These are phyloP conservation scores for Eucalyptus coolabah DNA, from an alignment of 345 rosid species.

Conservation along the genomic window DNA sequence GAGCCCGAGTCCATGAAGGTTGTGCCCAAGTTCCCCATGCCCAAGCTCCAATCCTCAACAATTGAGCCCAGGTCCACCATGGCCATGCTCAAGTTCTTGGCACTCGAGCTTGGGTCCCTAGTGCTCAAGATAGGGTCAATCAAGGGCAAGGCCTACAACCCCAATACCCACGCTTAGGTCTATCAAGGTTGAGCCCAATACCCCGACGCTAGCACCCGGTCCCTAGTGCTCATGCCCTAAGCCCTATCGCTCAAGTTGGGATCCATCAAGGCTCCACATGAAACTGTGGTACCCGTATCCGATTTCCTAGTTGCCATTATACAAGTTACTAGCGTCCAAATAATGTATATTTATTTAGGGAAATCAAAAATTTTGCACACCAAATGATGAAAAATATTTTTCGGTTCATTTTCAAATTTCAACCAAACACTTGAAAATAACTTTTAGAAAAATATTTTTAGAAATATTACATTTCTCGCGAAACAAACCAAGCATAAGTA, in stretches of 20 bases:
- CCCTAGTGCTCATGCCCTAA: background rate
- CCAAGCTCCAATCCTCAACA: background rate
- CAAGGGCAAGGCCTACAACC: background rate
- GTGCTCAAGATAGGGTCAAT: background rate
- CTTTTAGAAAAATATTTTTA: no score
- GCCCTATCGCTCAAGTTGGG: rapidly evolving
- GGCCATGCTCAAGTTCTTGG: rapidly evolving
- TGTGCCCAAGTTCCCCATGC: background rate
- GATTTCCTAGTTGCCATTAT: no score
- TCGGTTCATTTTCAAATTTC: no score
- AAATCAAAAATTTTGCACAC: background rate
- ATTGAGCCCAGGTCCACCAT: background rate
- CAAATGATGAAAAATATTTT: no score
- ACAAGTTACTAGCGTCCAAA: background rate
- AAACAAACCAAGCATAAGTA: background rate
- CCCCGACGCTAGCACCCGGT: rapidly evolving
- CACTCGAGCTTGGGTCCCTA: no score
- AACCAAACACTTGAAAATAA: no score
- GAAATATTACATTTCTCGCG: no score
- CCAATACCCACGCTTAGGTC: rapidly evolving
- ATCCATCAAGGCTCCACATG: background rate
- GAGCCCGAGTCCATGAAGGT: background rate
- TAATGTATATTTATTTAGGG: no score
- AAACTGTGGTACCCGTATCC: background rate
- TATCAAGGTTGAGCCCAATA: background rate